Conservation (phyloP, 331 rosid genomes). For the Phaseolus coccineus region DNA sequence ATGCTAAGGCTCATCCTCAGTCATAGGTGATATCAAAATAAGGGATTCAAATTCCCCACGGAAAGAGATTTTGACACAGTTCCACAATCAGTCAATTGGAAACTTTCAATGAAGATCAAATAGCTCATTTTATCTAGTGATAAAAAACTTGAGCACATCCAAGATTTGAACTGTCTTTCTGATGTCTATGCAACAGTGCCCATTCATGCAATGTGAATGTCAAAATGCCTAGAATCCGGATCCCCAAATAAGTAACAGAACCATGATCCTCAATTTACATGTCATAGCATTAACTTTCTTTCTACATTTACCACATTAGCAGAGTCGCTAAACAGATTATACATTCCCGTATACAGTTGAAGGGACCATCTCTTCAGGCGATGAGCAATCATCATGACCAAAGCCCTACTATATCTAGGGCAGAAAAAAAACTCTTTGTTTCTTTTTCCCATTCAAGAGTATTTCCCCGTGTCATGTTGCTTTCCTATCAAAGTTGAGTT, state of each 20-base stretch:
- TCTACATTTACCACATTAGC: slow-evolving; percentile 6
- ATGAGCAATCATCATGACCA: neutral
- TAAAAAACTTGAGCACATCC: neutral
- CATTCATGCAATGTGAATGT: neutral
- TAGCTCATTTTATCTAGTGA: neutral
- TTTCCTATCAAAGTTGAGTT: neutral
- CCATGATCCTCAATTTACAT: slow-evolving; percentile 30
- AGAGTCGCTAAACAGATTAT: neutral
- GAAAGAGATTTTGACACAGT: neutral
- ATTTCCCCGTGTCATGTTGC: neutral
- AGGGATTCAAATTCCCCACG: neutral
- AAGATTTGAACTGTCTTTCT: neutral
- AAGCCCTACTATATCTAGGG: neutral
- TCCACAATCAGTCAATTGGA: neutral
- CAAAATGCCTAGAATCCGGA: neutral
- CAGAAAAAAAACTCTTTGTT: neutral
- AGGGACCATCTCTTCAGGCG: neutral
- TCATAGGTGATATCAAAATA: slow-evolving; percentile 25
- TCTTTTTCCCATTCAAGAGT: neutral
- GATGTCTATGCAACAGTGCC: neutral
- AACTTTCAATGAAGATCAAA: neutral
- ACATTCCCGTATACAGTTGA: slow-evolving; percentile 13
- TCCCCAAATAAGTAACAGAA: slow-evolving; percentile 4
- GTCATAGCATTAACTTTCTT: neutral
- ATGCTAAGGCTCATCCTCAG: neutral